These are phyloP conservation scores for Sapria himalayana DNA, from an alignment of 345 rosid genomes.

Conservation along the genomic window DNA sequence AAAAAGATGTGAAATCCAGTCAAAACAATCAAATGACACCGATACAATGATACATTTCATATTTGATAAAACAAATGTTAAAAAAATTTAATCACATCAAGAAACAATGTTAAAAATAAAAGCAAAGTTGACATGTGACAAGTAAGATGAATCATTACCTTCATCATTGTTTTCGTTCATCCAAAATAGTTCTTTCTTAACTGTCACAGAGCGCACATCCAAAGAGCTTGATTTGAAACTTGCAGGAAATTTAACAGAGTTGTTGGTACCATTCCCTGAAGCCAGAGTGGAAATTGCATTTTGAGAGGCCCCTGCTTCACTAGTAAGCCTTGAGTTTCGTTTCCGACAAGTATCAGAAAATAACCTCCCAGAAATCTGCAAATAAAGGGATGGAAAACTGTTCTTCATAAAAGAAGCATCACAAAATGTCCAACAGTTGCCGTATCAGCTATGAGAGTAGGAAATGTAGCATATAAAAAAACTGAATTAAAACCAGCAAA, in stretches of 20 bases:
- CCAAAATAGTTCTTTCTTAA: slow-evolving; percentile 79
- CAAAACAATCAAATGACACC: too few relatives aligned
- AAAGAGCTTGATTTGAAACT: slow-evolving; percentile 59
- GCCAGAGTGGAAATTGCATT: slow-evolving; percentile 25
- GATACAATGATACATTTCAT: too few relatives aligned
- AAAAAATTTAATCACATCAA: slow-evolving; percentile 1
- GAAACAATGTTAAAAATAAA: background rate
- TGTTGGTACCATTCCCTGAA: slow-evolving; percentile 54
- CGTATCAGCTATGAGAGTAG: too few relatives aligned
- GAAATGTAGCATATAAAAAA: too few relatives aligned
- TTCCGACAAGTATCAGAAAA: slow-evolving; percentile 94
- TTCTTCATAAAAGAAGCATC: too few relatives aligned
- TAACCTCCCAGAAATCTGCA: slow-evolving; percentile 89
- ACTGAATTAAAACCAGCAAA: too few relatives aligned
- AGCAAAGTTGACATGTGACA: too few relatives aligned
- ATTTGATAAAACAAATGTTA: too few relatives aligned
- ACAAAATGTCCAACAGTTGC: too few relatives aligned
- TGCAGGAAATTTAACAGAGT: slow-evolving; percentile 63
- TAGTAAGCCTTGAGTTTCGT: slow-evolving; percentile 64
- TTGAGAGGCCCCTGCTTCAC: slow-evolving; percentile 39
- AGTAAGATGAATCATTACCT: slow-evolving; percentile 26
- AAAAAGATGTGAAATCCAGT: too few relatives aligned
- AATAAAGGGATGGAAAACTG: too few relatives aligned
- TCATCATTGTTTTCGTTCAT: slow-evolving; percentile 76
- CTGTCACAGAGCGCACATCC: slow-evolving; percentile 62